Conservation (phyloP, 805 yeast genomes). For the Yarrowia porcina region DNA sequence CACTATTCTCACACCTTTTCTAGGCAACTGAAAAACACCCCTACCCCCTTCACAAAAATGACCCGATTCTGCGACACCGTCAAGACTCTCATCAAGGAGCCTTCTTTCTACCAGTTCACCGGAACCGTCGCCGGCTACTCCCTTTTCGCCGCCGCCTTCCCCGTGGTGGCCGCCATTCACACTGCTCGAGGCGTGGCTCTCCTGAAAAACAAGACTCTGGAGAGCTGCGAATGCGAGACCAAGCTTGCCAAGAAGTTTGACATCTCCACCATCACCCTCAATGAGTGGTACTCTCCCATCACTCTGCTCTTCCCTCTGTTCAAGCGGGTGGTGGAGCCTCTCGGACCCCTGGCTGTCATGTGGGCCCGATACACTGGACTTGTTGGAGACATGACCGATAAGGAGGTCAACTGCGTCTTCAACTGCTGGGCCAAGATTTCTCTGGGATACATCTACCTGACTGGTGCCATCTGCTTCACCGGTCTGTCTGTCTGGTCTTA, state of each 20-base stretch:
- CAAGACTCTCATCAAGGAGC: conserved; percentile 24
- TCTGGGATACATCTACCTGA: conserved; percentile 20
- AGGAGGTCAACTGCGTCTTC: conserved; percentile 21
- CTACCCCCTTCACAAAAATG: neutral
- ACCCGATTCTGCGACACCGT: conserved; percentile 20
- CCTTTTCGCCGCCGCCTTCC: conserved; percentile 21
- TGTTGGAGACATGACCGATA: conserved; percentile 11
- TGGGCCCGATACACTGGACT: conserved; percentile 25
- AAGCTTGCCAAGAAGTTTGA: conserved; percentile 23
- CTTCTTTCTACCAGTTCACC: conserved; percentile 23
- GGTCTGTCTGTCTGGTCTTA: conserved; percentile 20
- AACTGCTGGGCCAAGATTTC: conserved; percentile 21
- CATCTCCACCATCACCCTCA: conserved; percentile 19
- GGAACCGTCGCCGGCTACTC: conserved; percentile 22
- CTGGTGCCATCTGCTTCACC: conserved; percentile 20
- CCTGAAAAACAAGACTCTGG: conserved; percentile 10
- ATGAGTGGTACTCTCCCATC: conserved; percentile 21
- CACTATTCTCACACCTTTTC: conserved; percentile 9
- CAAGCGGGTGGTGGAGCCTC: conserved; percentile 21
- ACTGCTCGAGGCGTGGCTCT: conserved; percentile 24
- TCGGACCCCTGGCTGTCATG: conserved; percentile 19
- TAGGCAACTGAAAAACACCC: neutral
- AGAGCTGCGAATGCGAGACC: conserved; percentile 13
- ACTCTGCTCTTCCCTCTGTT: conserved; percentile 24
- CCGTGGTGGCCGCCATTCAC: conserved; percentile 17